Conservation (phyloP, 1,284 basidiomycete genomes). For the Cerioporus squamosus region DNA sequence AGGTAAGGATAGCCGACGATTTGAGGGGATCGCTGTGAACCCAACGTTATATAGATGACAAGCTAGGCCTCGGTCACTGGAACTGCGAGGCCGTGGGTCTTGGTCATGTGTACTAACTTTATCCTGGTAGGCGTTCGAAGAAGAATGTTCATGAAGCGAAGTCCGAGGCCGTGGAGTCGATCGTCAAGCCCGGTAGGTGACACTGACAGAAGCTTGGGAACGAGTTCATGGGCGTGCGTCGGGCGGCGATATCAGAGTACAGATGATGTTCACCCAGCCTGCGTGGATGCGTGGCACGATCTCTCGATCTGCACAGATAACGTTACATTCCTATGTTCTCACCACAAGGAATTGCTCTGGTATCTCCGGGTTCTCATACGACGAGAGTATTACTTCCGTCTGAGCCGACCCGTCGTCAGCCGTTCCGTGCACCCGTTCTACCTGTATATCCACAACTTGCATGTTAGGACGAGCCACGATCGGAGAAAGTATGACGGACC, state of each 20-base stretch:
- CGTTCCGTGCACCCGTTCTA: conserved; percentile 44
- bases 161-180: no score
- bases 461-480: background rate
- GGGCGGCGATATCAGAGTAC: no score
- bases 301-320: background rate
- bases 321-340: conserved; percentile 41
- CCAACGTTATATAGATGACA: background rate
- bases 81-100: no score
- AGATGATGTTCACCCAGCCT: background rate
- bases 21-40: background rate
- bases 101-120: no score
- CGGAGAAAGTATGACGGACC: conserved; percentile 38
- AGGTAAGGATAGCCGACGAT: background rate
- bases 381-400: conserved; percentile 45
- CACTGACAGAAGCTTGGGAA: no score
- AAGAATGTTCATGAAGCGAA: no score
- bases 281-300: no score
- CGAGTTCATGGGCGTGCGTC: no score
- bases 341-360: conserved; percentile 77
- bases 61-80: no score
- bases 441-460: conserved; percentile 39
- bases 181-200: no score
- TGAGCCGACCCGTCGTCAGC: conserved; percentile 43
- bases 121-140: no score
- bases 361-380: conserved; percentile 66